Evolutionary conservation across 768 basidiomycete species (phyloP), one percentile per base, ranked within the genome.

Genomic region (Rhodotorula sphaerocarpa): DNA sequence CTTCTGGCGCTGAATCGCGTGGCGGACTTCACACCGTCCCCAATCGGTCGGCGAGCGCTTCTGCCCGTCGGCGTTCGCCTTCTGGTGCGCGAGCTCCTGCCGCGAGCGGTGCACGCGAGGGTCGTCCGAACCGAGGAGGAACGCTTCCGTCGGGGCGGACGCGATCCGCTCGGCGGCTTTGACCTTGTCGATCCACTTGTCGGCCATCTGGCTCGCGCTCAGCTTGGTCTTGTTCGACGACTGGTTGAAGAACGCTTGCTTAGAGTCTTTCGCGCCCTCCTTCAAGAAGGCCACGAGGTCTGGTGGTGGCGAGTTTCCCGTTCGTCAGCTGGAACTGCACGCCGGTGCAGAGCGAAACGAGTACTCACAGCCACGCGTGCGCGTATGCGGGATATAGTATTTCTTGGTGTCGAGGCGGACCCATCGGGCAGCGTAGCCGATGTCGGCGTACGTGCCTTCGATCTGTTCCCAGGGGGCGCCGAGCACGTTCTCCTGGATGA

Each of bases 311-410:
- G n/a, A n/a, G n/a, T n/a, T n/a, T n/a, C n/a, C n/a, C n/a, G n/a
- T n/a, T n/a, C n/a, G n/a, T n/a, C n/a, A n/a, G n/a, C n/a, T n/a
- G n/a, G n/a, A n/a, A n/a, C n/a, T n/a, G n/a, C n/a, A n/a, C n/a
- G n/a, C n/a, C n/a, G n/a, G n/a, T n/a, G n/a, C n/a, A n/a, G n/a
- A n/a, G n/a, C n/a, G n/a, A n/a, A n/a, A n/a, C n/a, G n/a, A n/a
- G n/a, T 14, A 67, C 61, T 30, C 16, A 69, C 63, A 92, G 12
- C 85, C 91, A 56, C 92, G 86, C 10, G 85, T 90, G 23, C 92
- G 84, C 0, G 92, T 96, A 71, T 96, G 92, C 16, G 92, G 90
- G 58, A 96, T 90, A 73, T 96, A 96, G 73, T 84, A 95, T 27
- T 84, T 79, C 55, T 63, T 63, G 28, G 86, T 88, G 71, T 90